These are phyloP conservation scores for Omphalea diandra DNA, from an alignment of 441 rosid species.

Conservation along the genomic window DNA sequence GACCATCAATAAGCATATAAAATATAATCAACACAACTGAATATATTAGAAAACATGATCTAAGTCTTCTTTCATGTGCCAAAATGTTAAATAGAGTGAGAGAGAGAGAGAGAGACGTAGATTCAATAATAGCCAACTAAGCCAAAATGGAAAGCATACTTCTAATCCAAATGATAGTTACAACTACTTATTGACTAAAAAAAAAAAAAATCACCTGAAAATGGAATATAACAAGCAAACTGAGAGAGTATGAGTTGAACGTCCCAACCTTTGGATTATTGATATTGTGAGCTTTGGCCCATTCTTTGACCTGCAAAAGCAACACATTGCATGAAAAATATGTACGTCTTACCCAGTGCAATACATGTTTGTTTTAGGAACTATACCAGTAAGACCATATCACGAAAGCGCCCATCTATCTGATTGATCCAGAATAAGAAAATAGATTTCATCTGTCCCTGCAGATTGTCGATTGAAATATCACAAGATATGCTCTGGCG, in stretches of 20 bases:
- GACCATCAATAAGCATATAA: background rate
- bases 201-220: slow-evolving; percentile 59
- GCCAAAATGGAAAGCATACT: background rate
- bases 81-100: background rate
- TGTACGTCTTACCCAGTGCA: slow-evolving; percentile 10
- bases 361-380: slow-evolving; percentile 16
- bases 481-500: slow-evolving; percentile 71
- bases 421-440: slow-evolving; percentile 75
- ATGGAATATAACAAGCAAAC: slow-evolving; percentile 86
- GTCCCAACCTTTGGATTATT: slow-evolving; percentile 70
- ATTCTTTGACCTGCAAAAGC: slow-evolving; percentile 80
- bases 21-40: background rate
- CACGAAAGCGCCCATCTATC: slow-evolving; percentile 82
- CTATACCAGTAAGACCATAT: slow-evolving; percentile 75
- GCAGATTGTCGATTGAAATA: slow-evolving; percentile 75
- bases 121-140: background rate
- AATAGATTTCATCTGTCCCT: slow-evolving; percentile 74
- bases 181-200: background rate
- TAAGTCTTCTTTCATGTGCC: background rate
- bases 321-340: slow-evolving; percentile 19
- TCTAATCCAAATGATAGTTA: background rate
- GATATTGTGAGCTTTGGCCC: slow-evolving; percentile 86
- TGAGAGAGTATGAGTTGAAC: slow-evolving; percentile 78
- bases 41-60: background rate
- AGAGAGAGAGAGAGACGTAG: background rate